Base-by-base conservation (phyloP, 2,329 filamentous ascomycete species). In the Dactylellina leptospora region DNA sequence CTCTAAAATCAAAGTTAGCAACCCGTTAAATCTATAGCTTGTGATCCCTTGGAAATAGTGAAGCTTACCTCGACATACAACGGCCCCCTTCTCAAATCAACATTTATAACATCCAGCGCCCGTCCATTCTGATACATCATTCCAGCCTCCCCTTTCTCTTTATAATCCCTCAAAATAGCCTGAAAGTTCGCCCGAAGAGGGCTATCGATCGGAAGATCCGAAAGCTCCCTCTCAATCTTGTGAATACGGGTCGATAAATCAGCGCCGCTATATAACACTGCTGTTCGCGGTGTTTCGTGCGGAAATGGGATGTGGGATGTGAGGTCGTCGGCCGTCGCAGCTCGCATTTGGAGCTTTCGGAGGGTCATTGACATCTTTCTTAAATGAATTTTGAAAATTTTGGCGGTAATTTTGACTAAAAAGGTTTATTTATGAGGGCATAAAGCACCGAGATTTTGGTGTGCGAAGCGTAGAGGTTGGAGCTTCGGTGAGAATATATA, bases 121-220 rank as follows among this genome's bases (percentile, higher is more conserved):
- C 53, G 13, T 30, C 68, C 68, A 18, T 72, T 72, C 53, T 72
- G 68, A 18, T 72, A 72, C 51, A 72, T 59, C 68, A 72, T 42
- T 27, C 40, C 53, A 11, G 68, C 68, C 11, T 54, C 68, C 0
- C 68, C 68, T 22, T 64, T 72, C 50, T 72, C 53, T 30, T 30
- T 53, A 28, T 64, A 64, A 27, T 72, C 68, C 23, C 44, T 72
- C 38, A 72, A 22, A 11, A 59, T 72, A 5, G 68, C 68, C n/a
- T 72, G 68, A 22, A 64, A 72, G 28, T 72, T 72, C 11, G 36
- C 16, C 25, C 68, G 51, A 23, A 72, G 48, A 0, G 68, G 68
- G 18, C 68, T 72, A 13, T 64, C 51, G 2, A 16, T n/a, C 10
- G 68, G 68, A 4, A 72, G 36, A 22, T 72, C 44, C 2, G 68